Conservation (phyloP, 768 basidiomycete species). For the Calocybe indica region DNA sequence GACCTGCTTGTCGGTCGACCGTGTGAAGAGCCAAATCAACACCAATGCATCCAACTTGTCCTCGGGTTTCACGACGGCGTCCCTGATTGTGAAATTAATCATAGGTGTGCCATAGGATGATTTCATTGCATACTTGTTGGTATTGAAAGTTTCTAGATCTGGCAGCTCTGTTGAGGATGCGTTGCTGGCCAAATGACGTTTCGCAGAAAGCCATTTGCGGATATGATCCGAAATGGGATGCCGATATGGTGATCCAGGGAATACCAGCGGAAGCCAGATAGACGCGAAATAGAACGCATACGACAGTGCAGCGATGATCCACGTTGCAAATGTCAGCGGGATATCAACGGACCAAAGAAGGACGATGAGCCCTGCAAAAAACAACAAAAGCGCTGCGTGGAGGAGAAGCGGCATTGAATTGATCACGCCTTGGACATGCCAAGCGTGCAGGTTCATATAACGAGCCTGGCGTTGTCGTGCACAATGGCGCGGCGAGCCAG, state of each 20-base stretch:
- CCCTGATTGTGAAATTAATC: too few relatives aligned
- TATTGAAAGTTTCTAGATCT: not conserved
- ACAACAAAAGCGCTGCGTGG: slow-evolving; percentile 33
- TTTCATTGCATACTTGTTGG: not conserved
- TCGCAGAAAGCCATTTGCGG: slow-evolving; percentile 12
- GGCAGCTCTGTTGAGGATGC: too few relatives aligned
- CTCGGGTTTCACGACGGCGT: slow-evolving; percentile 8
- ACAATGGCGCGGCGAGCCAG: slow-evolving; percentile 30
- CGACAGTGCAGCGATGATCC: slow-evolving; percentile 26
- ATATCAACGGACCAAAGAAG: slow-evolving; percentile 32
- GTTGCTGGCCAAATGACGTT: too few relatives aligned
- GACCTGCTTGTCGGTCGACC: slow-evolving; percentile 25
- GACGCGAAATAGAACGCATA: slow-evolving; percentile 31
- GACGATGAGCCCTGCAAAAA: slow-evolving; percentile 35
- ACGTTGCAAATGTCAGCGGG: slow-evolving; percentile 25
- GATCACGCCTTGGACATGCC: slow-evolving; percentile 34
- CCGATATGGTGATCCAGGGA: slow-evolving; percentile 35
- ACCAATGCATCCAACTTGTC: slow-evolving; percentile 31
- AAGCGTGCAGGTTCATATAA: slow-evolving; percentile 27
- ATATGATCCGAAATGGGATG: slow-evolving; percentile 33
- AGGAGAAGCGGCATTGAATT: slow-evolving; percentile 33
- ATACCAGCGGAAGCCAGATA: slow-evolving; percentile 30
- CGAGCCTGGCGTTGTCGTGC: slow-evolving; percentile 31
- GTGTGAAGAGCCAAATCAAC: slow-evolving; percentile 30
- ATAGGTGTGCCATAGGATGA: too few relatives aligned